Evolutionary conservation across 75 land plant genomes (phyloP), one percentile per base, ranked within the genome.

Genomic region (Gnetum montanum): DNA sequence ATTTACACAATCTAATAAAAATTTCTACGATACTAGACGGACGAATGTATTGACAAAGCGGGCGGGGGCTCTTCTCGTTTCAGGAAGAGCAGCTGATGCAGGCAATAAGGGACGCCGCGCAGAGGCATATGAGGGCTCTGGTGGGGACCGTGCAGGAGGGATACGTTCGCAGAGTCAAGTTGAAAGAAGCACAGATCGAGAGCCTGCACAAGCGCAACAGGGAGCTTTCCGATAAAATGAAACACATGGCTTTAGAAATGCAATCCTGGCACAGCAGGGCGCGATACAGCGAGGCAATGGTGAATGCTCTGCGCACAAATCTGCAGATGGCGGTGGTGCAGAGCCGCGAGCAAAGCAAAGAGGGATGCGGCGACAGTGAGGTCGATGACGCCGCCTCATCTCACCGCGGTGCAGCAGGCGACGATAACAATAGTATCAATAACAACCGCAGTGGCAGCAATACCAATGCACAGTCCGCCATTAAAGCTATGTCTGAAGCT

Each of bases 291-390:
- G 90, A 85, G 57, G 70, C 75, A 8, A 64, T 82, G 48, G 76
- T 78, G 4, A 68, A 65, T 44, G 36, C 64, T 30, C 67, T 85
- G 8, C 71, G 65, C 34, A 72, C 8, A 71, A 85, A 75, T 57
- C 82, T 85, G 7, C 63, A 78, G 63, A 82, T 78, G 63, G 86
- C 82, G 27, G 71, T 78, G 33, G 73, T 70, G 27, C 81, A 72
- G 25, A 77, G 75, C 12, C 62, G 69, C 31, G 78, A 81, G 16
- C 76, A 69, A 27, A 71, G 65, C 31, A 75, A 58, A 35, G 90
- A 85, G 64, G 86, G 86, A 5, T 80, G 72, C 67, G 88, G 90
- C 6, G 86, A 85, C 34, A 81, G 73, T 58, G 86, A 75, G 28
- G 74, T 75, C 3, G 90, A 85, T 51, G 90, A 85, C 72, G 74